Evolutionary conservation across 164 flowering plant genomes (phyloP), one percentile per base, ranked within the genome.

Genomic region (Kingdonia uniflora): DNA sequence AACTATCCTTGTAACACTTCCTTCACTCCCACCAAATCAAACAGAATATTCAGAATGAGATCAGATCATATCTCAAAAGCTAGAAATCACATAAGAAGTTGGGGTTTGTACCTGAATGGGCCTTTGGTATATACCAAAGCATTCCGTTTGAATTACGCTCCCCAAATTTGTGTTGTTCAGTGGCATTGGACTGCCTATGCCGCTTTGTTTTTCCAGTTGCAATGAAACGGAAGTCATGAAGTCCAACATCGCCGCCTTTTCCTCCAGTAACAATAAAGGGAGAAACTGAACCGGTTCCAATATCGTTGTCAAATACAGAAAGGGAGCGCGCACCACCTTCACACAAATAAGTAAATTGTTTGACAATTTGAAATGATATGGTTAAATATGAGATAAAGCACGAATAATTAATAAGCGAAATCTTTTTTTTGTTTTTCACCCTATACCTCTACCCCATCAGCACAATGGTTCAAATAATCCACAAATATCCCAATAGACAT

Each of bases 41-140:
- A 29, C 14, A 11, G 29, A 35, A 47, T n/a, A n/a, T n/a, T n/a
- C n/a, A n/a, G 21, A 44, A 4, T 2, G 11, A 16, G 20, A 44
- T 44, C n/a, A 17, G 23, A 19, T 29, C 35, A 29, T 44, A 15
- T 12, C 12, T 21, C 12, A 47, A 12, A 47, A 22, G 2, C 14
- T 35, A 49, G 5, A 40, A 49, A 33, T 23, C 45, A 19, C 42
- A 67, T 20, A 10, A 48, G 42, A 55, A 53, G n/a, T 23, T 17
- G 19, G 22, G 12, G 20, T 0, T 17, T 14, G 11, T 80, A 92
- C 98, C 97, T 79, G 69, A 71, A 73, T 94, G 99, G 63, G 97
- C 97, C 73, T 85, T 86, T 59, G 99, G 97, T 61, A 94, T 80
- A 65, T 86, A 83, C 99, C 97, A 89, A 42, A 94, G 84, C 97